A percentile compares a stretch with the other conserved stretches of the same genome.
phyloP scores from a whole-genome alignment of 805 yeast species.

The Cyberlindnera japonica region DNA sequence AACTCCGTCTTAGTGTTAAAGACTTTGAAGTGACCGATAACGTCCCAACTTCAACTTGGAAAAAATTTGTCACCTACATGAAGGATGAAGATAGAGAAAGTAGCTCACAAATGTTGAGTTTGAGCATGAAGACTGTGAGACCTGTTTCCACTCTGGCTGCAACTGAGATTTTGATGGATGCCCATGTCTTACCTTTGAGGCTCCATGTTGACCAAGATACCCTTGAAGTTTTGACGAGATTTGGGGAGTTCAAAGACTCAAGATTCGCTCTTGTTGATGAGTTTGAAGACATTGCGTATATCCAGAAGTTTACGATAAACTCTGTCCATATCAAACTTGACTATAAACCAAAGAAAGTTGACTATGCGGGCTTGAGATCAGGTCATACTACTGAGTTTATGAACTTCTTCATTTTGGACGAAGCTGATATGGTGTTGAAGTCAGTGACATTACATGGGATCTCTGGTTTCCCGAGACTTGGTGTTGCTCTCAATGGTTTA shows the following conservation, averaged over 20 bases:
- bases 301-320: constrained; percentile 64
- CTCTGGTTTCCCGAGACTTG: constrained; percentile 64
- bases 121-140: constrained; percentile 54
- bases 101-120: constrained; percentile 58
- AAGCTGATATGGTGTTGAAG: constrained; percentile 66
- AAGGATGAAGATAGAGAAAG: constrained; percentile 64
- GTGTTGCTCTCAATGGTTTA: constrained; percentile 50
- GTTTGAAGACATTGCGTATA: constrained; percentile 60
- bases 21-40: constrained; percentile 68
- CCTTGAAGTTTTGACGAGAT: constrained; percentile 74
- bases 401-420: constrained; percentile 87
- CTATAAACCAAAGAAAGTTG: constrained; percentile 87
- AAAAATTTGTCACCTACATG: constrained; percentile 70
- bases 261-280: constrained; percentile 59
- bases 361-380: constrained; percentile 77
- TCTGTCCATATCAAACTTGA: constrained; percentile 67
- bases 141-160: constrained; percentile 65
- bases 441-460: constrained; percentile 68
- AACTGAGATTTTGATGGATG: constrained; percentile 56
- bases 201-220: constrained; percentile 93
- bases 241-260: constrained; percentile 73
- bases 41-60: constrained; percentile 87
- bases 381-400: constrained; percentile 85
- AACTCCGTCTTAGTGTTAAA: constrained; percentile 45
- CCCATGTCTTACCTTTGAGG: constrained; percentile 66